Base-by-base conservation (phyloP, 108 stramenopile species). In the Cyclotella atomus region DNA sequence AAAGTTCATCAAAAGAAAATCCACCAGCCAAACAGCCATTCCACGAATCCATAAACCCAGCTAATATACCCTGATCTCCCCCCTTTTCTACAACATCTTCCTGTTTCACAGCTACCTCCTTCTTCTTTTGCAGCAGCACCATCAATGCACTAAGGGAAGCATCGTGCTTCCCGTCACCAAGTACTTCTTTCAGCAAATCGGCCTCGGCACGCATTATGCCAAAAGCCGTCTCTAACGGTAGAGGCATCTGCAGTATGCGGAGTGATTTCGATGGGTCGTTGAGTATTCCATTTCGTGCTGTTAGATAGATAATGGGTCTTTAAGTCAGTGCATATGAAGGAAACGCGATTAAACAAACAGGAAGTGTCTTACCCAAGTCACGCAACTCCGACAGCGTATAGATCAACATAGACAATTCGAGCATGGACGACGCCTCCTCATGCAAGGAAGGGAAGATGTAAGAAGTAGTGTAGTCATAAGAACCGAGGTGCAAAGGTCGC, bases 361-460 rank as follows among this genome's bases (percentile, higher is more conserved):
- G 6, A 41, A 41, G 12, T 41, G 38, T 41, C 23, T 52, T 23
- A 52, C 52, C 52, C 49, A 89, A 38, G 0, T 79, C 83, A 17
- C 88, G 81, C 24, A 89, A 38, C 41, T 87, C 84, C 6, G 84
- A 72, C 17, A 89, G 65, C 57, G 81, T 70, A 68, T 89, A 89
- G 54, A 89, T 84, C 28, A 87, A 54, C 9, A 76, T 36, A 27
- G 81, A 71, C 4, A 70, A 75, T 30, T 73, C 45, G 43, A 87
- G 41, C 85, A 89, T 86, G 43, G 79, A 73, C 21, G 67, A 46
- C 3, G 73, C 72, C 52, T 89, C 88, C 24, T 84, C 67, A 49
- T 68, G 83, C 0, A 86, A 62, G 28, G 72, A 65, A 4, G 77
- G 77, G 33, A 49, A 79, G 14, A 32, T 66, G n/a, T 65, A 66